phyloP scores from a whole-genome alignment of 768 basidiomycete genomes.

The Lyophyllum atratum region DNA sequence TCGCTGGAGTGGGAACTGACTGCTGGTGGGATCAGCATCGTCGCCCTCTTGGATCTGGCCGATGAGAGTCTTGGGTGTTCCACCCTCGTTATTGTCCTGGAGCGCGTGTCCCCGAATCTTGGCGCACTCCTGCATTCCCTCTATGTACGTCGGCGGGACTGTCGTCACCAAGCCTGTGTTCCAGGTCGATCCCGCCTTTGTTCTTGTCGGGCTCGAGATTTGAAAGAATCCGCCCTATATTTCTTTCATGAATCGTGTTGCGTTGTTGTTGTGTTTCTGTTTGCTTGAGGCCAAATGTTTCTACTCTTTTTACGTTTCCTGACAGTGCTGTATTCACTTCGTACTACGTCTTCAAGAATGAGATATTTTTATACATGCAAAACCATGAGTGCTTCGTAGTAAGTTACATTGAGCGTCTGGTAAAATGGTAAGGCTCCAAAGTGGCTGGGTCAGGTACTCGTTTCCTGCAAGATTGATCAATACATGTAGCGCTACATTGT shows the following conservation, averaged over 20 bases:
- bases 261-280: not conserved
- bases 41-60: constrained; percentile 84
- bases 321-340: not conserved
- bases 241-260: not conserved
- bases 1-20: no score
- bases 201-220: constrained; percentile 87
- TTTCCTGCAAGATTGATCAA: not conserved
- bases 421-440: not conserved
- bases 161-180: constrained; percentile 83
- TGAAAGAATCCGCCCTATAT: constrained; percentile 27
- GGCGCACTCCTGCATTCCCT: constrained; percentile 82
- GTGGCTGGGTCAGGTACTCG: not conserved
- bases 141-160: constrained; percentile 89
- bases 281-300: constrained; percentile 3
- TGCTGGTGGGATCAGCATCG: constrained; percentile 47
- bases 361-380: not conserved
- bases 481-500: not conserved
- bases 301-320: not conserved
- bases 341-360: not conserved
- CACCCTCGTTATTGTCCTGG: constrained; percentile 78
- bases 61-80: constrained; percentile 81
- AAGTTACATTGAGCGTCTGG: not conserved
- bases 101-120: constrained; percentile 69
- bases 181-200: constrained; percentile 72
- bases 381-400: not conserved